A percentile compares a stretch with the other conserved stretches of the same genome.
phyloP scores from a whole-genome alignment of 2,329 filamentous ascomycete species.

The Drechslera avenae region DNA sequence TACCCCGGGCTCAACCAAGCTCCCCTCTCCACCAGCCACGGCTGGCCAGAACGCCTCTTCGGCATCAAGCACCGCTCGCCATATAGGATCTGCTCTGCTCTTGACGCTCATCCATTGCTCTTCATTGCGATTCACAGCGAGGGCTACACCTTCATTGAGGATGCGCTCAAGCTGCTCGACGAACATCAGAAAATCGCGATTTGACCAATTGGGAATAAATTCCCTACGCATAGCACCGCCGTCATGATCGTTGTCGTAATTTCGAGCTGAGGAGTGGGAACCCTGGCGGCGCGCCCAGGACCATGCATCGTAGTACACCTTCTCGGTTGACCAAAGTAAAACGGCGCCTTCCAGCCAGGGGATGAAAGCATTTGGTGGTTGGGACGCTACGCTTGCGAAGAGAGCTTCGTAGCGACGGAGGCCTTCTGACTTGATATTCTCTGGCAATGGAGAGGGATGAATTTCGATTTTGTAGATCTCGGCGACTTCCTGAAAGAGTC shows the following conservation, averaged over 20 bases:
- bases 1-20: conserved; percentile 12
- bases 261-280: conserved; percentile 22
- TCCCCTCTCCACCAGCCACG: conserved; percentile 9
- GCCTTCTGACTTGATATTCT: conserved; percentile 31
- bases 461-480: conserved; percentile 33
- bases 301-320: conserved; percentile 45
- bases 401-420: conserved; percentile 39
- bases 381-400: conserved; percentile 20
- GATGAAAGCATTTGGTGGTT: conserved; percentile 21
- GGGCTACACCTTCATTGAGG: conserved; percentile 55
- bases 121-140: conserved; percentile 27
- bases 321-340: conserved; percentile 43
- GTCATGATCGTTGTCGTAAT: conserved; percentile 59
- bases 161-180: conserved; percentile 61
- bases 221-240: conserved; percentile 67
- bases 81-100: conserved; percentile 29
- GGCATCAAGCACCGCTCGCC: conserved; percentile 37
- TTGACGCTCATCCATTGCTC: conserved; percentile 27
- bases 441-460: conserved; percentile 14
- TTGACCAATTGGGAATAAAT: conserved; percentile 74
- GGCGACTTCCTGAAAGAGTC: conserved; percentile 41
- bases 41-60: conserved; percentile 45
- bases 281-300: conserved; percentile 38
- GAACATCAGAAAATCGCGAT: conserved; percentile 64
- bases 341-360: conserved; percentile 44